Conservation (phyloP, 108 stramenopile species). For the Skeletonema costatum region DNA sequence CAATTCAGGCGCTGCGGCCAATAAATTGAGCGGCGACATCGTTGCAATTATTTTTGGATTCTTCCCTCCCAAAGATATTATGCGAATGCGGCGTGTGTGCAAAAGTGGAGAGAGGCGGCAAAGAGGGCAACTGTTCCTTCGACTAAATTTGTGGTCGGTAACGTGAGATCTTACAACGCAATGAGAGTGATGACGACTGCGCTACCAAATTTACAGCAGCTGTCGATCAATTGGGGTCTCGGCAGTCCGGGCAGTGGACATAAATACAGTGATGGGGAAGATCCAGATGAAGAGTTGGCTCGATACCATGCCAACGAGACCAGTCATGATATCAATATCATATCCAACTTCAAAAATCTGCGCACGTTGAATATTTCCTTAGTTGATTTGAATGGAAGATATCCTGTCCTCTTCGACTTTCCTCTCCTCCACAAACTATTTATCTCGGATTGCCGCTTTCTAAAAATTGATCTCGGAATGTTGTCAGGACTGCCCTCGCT, state of each 20-base stretch:
- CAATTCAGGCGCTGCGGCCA: no score
- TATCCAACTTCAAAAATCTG: neutral
- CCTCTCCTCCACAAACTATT: neutral
- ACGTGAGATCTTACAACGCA: neutral
- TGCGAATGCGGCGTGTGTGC: neutral
- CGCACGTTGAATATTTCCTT: neutral
- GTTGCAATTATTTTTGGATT: neutral
- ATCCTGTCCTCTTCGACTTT: constrained; percentile 5
- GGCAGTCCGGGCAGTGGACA: neutral
- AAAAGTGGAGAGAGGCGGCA: neutral
- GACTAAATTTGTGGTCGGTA: neutral
- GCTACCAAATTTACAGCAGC: neutral
- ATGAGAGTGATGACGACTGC: neutral
- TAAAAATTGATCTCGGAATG: neutral
- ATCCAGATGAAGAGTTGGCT: neutral
- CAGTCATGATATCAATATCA: constrained; percentile 6
- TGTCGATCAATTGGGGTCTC: neutral
- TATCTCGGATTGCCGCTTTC: neutral
- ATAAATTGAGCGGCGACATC: neutral
- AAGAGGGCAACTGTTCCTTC: neutral
- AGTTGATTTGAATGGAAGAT: neutral
- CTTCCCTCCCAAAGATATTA: neutral
- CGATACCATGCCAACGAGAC: neutral
- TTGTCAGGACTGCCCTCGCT: constrained; percentile 2
- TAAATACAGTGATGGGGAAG: neutral